A percentile compares a stretch with the other conserved stretches of the same genome.
Evolutionary conservation across 2,329 filamentous ascomycete genomes (phyloP).

Genomic region (Pseudogymnoascus sp.): DNA sequence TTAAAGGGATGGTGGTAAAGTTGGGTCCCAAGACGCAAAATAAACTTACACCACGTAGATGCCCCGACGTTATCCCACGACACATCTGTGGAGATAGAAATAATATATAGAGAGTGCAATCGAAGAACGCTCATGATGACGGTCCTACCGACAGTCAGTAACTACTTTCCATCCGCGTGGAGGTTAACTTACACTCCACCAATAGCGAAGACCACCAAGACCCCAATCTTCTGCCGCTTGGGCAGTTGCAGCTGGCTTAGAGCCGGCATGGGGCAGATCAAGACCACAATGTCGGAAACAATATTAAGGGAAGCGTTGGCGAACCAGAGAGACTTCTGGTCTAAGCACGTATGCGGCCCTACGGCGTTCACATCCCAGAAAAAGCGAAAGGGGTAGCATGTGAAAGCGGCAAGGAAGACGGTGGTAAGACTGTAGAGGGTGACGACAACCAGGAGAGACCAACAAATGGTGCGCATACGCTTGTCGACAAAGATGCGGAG

Average conservation of each 20-base stretch:
- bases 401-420: constrained; percentile 15
- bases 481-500: constrained; percentile 31
- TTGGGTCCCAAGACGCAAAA: neutral
- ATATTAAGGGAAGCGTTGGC: constrained; percentile 19
- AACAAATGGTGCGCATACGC: constrained; percentile 19
- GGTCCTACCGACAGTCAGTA: constrained; percentile 12
- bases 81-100: constrained; percentile 11
- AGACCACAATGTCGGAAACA: constrained; percentile 16
- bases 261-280: constrained; percentile 17
- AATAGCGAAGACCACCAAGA: constrained; percentile 20
- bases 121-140: constrained; percentile 17
- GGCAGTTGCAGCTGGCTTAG: constrained; percentile 16
- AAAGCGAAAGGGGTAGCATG: constrained; percentile 15
- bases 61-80: neutral
- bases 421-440: constrained; percentile 12
- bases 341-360: constrained; percentile 13
- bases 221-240: constrained; percentile 16
- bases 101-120: constrained; percentile 13
- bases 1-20: neutral
- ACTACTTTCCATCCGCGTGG: neutral
- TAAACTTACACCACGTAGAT: neutral
- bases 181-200: constrained; percentile 20
- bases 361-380: constrained; percentile 15
- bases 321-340: constrained; percentile 17
- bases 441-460: constrained; percentile 14